These are phyloP conservation scores for Tolypocladium album DNA, from an alignment of 2,329 filamentous ascomycete genomes.

Conservation along the genomic window DNA sequence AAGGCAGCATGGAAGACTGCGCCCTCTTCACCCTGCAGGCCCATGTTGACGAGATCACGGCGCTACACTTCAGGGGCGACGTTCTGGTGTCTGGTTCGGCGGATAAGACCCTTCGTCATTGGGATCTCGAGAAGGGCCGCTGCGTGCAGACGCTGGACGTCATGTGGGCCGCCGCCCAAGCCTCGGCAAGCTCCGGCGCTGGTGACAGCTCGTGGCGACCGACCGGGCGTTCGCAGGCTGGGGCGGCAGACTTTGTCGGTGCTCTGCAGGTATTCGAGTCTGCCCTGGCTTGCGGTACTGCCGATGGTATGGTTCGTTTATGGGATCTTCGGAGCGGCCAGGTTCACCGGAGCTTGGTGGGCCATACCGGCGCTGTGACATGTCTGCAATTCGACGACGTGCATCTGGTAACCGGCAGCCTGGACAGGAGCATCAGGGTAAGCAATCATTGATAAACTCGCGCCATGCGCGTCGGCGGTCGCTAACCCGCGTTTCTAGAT, in stretches of 20 bases:
- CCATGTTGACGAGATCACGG: constrained; percentile 90
- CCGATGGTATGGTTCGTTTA: constrained; percentile 90
- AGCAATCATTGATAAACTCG: constrained; percentile 25
- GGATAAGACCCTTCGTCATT: constrained; percentile 94
- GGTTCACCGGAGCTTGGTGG: constrained; percentile 91
- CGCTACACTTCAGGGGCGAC: constrained; percentile 80
- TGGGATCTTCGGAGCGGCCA: constrained; percentile 97
- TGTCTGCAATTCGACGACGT: constrained; percentile 94
- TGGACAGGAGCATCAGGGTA: constrained; percentile 89
- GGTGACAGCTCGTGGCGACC: constrained; percentile 62
- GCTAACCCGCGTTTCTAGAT: constrained; percentile 47
- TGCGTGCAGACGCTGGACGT: constrained; percentile 97
- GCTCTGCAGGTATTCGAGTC: constrained; percentile 93
- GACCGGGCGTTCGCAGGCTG: constrained; percentile 48
- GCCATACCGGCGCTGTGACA: constrained; percentile 90
- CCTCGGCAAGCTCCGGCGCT: constrained; percentile 56
- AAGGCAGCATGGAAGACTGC: constrained; percentile 80
- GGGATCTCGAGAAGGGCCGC: constrained; percentile 94
- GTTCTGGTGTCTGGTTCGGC: constrained; percentile 90
- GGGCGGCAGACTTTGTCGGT: constrained; percentile 83
- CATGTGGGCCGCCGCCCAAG: constrained; percentile 93
- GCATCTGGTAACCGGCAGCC: constrained; percentile 84
- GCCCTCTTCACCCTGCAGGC: constrained; percentile 79
- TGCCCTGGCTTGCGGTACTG: constrained; percentile 89
- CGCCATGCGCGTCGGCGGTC: background rate